Evolutionary conservation across 169 alveolate species (phyloP).

Genomic region (Cryptosporidium ubiquitum): DNA sequence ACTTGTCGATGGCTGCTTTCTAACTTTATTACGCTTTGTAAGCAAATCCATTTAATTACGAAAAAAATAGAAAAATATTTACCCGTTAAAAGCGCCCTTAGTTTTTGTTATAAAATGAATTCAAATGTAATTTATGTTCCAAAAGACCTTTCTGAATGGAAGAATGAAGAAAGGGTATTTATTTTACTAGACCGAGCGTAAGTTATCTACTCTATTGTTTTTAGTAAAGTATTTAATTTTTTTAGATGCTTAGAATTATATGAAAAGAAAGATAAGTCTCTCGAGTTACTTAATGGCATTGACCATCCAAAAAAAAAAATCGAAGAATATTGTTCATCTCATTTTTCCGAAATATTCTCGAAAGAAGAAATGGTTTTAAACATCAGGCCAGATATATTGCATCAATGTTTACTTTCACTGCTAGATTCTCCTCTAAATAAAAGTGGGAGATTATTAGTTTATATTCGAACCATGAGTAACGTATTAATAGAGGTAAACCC

Average conservation of each 20-base stretch:
- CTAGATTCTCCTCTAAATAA: conserved; percentile 86
- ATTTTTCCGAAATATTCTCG: conserved; percentile 10
- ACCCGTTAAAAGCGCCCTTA: conserved; percentile 48
- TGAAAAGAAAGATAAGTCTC: conserved; percentile 43
- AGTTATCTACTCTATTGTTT: conserved; percentile 1
- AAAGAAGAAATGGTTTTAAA: conserved; percentile 79
- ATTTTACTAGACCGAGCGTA: conserved; percentile 66
- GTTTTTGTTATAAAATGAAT: conserved; percentile 35
- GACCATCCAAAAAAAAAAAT: conserved; percentile 67
- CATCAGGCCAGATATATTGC: conserved; percentile 88
- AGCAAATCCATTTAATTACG: neutral
- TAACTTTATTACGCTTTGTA: conserved; percentile 25
- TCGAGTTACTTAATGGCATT: conserved; percentile 70
- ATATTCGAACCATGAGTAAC: conserved; percentile 85
- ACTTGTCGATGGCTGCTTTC: conserved; percentile 7
- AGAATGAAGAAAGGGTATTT: conserved; percentile 5
- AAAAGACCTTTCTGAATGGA: conserved; percentile 49
- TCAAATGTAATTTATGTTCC: conserved; percentile 56
- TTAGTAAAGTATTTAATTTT: neutral
- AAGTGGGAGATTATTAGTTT: conserved; percentile 83
- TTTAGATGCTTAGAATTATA: conserved; percentile 37
- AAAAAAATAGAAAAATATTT: neutral
- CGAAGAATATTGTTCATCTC: conserved; percentile 39
- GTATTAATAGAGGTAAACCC: conserved; percentile 88
- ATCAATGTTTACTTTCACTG: conserved; percentile 87